These are phyloP conservation scores for Auricularia sp. DNA, from an alignment of 768 basidiomycete species.

Conservation along the genomic window DNA sequence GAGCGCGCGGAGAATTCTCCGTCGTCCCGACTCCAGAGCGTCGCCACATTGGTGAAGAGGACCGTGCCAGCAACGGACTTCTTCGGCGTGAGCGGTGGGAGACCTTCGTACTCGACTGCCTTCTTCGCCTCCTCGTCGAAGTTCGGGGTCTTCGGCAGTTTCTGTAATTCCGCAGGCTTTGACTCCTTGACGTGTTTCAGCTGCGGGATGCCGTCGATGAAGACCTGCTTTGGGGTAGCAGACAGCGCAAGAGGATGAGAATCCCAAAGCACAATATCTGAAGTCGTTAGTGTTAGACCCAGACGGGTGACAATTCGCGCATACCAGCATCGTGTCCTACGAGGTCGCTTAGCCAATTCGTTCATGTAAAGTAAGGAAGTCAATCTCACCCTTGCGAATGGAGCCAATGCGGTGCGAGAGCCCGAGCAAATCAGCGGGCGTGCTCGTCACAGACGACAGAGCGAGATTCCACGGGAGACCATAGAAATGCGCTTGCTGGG, in stretches of 20 bases:
- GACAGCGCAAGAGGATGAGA: constrained; percentile 28
- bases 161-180: constrained; percentile 23
- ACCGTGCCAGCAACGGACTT: constrained; percentile 15
- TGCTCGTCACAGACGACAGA: constrained; percentile 24
- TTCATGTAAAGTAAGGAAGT: too few species aligned
- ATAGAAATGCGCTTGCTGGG: constrained; percentile 26
- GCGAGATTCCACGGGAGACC: constrained; percentile 25
- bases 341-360: neutral
- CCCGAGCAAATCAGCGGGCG: constrained; percentile 28
- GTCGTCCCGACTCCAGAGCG: constrained; percentile 8
- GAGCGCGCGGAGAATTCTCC: constrained; percentile 4
- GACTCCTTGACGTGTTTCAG: constrained; percentile 4
- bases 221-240: constrained; percentile 32
- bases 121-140: constrained; percentile 24
- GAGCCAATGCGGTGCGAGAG: constrained; percentile 30
- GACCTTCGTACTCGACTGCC: constrained; percentile 22
- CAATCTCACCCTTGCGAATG: constrained; percentile 12
- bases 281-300: constrained; percentile 13
- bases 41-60: constrained; percentile 23
- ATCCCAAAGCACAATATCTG: constrained; percentile 21
- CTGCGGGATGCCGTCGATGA: constrained; percentile 34
- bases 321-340: constrained; percentile 28
- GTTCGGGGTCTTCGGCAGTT: constrained; percentile 19
- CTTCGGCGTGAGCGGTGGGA: constrained; percentile 23
- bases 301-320: constrained; percentile 1